Evolutionary conservation across 345 rosid species (phyloP), one percentile per base, ranked within the genome.

Genomic region (Sonneratia alba): DNA sequence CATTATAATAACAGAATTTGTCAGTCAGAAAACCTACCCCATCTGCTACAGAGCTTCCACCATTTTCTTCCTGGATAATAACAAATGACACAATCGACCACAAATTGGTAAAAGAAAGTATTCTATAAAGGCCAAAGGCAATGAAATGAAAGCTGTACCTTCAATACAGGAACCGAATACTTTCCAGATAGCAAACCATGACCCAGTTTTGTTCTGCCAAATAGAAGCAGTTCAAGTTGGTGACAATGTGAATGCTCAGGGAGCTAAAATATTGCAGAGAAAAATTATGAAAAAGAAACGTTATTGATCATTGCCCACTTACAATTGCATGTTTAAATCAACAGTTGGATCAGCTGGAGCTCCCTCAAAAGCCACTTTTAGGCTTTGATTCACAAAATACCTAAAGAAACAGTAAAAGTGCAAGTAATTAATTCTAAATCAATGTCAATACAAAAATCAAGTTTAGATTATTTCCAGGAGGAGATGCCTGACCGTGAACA

Each of bases 291-390:
- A 72, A 73, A 19, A 68, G 65, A 22, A 16, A 40, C 73, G 69
- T 32, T 24, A 66, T 49, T 45, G 53, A 27, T 47, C 43, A 43
- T 18, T 47, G 51, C 75, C 42, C 74, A 85, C 97, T 85, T 85
- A 96, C 99, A 96, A 81, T 75, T 96, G 99, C 88, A 83, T 92
- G 81, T 92, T 91, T 72, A 96, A 87, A 77, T 96, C 99, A 71
- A 96, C 85, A 22, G 99, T 91, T 70, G 99, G 96, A 82, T 96
- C 99, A 66, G 98, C 94, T 72, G 97, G 96, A 79, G 99, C 97
- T 77, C 73, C 86, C 78, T 85, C 86, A 80, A 89, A 92, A 74
- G 97, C 96, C 76, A 48, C 66, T 83, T 89, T 89, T 75, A 96
- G 84, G 83, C 83, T 83, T 76, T 88, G 96, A 65, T 83, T 84